A percentile compares a stretch with the other conserved stretches of the same genome.
These are phyloP conservation scores for Kuraishia capsulata DNA, from an alignment of 805 yeast species.

Conservation along the genomic window DNA sequence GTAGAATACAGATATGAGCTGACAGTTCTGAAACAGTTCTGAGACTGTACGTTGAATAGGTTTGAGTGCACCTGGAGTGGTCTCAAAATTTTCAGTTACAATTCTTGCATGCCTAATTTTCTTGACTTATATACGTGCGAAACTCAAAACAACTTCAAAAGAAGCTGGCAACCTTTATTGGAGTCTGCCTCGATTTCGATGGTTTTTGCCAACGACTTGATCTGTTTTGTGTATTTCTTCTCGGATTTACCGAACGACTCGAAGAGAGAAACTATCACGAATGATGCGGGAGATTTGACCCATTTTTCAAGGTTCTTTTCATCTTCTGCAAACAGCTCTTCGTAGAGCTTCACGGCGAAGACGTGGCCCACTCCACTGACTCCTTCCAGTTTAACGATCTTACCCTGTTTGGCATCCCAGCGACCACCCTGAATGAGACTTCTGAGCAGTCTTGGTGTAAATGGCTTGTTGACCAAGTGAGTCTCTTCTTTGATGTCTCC, in stretches of 20 bases:
- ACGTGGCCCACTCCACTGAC: constrained; percentile 44
- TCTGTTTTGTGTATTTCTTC: constrained; percentile 36
- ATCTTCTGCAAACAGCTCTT: constrained; percentile 34
- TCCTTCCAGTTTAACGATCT: constrained; percentile 30
- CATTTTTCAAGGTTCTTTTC: constrained; percentile 47
- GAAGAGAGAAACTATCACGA: constrained; percentile 70
- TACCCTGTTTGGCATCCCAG: constrained; percentile 61
- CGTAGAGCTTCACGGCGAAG: constrained; percentile 44
- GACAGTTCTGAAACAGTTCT: too few species aligned
- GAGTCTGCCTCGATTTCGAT: constrained; percentile 28
- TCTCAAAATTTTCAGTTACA: neutral
- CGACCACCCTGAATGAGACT: constrained; percentile 78
- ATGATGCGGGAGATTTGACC: constrained; percentile 68
- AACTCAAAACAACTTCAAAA: constrained; percentile 24
- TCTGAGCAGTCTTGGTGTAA: constrained; percentile 65
- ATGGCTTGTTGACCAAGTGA: constrained; percentile 65
- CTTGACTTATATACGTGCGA: neutral
- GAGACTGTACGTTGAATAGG: neutral
- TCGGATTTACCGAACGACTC: constrained; percentile 48
- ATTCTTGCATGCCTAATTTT: too few species aligned
- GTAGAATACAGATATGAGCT: neutral
- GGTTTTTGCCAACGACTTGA: constrained; percentile 41
- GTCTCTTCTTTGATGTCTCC: constrained; percentile 61
- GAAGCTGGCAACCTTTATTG: constrained; percentile 60
- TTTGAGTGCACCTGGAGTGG: neutral